phyloP scores from a whole-genome alignment of 2,329 filamentous ascomycete genomes.

The Trichoderma polysporum region DNA sequence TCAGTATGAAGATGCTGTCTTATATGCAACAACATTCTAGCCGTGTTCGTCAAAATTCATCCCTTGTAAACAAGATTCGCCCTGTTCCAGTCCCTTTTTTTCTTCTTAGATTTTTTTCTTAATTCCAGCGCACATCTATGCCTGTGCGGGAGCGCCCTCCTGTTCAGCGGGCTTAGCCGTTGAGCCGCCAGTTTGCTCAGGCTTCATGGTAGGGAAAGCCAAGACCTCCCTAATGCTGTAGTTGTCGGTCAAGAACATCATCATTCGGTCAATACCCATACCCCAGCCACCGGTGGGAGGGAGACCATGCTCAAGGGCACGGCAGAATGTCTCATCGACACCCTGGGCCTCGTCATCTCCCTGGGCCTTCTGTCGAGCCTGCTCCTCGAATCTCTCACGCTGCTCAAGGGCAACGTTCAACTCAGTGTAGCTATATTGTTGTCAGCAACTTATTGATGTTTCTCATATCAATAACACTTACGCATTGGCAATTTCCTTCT shows the following conservation, averaged over 20 bases:
- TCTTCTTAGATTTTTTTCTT: neutral
- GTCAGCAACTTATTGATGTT: neutral
- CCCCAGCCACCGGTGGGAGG: slow-evolving; percentile 96
- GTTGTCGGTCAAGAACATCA: slow-evolving; percentile 95
- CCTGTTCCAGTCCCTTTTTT: neutral
- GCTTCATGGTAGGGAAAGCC: slow-evolving; percentile 98
- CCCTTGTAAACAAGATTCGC: neutral
- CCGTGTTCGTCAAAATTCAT: neutral
- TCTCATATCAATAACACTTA: slow-evolving; percentile 28
- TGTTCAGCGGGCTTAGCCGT: slow-evolving; percentile 2
- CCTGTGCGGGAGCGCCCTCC: neutral
- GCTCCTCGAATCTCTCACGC: slow-evolving; percentile 81
- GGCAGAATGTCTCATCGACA: slow-evolving; percentile 94
- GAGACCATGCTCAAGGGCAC: slow-evolving; percentile 82
- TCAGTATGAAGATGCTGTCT: neutral
- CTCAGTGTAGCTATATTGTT: slow-evolving; percentile 69
- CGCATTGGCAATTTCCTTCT: slow-evolving; percentile 85
- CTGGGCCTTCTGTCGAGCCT: slow-evolving; percentile 91
- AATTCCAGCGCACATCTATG: neutral
- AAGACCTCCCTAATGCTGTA: slow-evolving; percentile 93
- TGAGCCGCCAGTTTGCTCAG: slow-evolving; percentile 53
- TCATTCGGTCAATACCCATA: slow-evolving; percentile 90
- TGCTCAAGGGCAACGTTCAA: slow-evolving; percentile 92
- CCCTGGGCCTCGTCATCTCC: slow-evolving; percentile 97
- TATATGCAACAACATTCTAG: neutral